A percentile compares a stretch with the other conserved stretches of the same genome.
Conservation (phyloP, 2,329 filamentous ascomycete species). For the Colletotrichum theobromicola region DNA sequence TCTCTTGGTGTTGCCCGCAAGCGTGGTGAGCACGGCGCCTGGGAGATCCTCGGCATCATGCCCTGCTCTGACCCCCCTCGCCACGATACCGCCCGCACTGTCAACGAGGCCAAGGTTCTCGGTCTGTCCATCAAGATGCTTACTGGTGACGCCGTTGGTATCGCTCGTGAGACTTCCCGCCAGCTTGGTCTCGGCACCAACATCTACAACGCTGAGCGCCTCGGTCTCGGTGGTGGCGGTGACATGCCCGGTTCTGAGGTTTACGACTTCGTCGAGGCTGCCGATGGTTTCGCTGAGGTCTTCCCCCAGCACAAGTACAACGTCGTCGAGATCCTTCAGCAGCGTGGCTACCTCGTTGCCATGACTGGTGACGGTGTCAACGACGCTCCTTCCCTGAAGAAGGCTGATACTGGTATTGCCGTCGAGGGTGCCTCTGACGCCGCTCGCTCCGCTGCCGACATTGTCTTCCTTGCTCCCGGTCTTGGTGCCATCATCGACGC, state of each 20-base stretch:
- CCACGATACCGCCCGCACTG: conserved; percentile 88
- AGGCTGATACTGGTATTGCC: conserved; percentile 95
- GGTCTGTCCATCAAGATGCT: conserved; percentile 96
- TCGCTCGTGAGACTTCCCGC: conserved; percentile 88
- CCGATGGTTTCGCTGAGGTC: conserved; percentile 92
- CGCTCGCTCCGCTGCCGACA: conserved; percentile 89
- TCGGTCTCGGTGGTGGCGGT: conserved; percentile 87
- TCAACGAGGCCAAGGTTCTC: conserved; percentile 86
- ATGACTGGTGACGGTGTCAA: conserved; percentile 98
- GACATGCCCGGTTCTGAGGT: conserved; percentile 94
- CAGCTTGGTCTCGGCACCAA: conserved; percentile 92
- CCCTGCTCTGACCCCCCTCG: conserved; percentile 91
- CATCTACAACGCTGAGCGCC: conserved; percentile 91
- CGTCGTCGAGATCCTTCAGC: conserved; percentile 90
- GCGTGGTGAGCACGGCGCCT: conserved; percentile 73
- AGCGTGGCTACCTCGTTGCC: conserved; percentile 90
- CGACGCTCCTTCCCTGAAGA: conserved; percentile 90
- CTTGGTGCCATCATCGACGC: conserved; percentile 92
- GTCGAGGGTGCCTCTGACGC: conserved; percentile 92
- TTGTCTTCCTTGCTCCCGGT: conserved; percentile 91
- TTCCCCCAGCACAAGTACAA: conserved; percentile 96
- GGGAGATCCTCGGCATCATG: conserved; percentile 96
- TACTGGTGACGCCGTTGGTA: conserved; percentile 92
- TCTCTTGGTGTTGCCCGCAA: conserved; percentile 93
- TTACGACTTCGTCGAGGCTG: conserved; percentile 94